Percentiles rank a stretch among this genome's conserved stretches.
Evolutionary conservation across 2,329 filamentous ascomycete genomes (phyloP).

Genomic region (Neurospora sp.): DNA sequence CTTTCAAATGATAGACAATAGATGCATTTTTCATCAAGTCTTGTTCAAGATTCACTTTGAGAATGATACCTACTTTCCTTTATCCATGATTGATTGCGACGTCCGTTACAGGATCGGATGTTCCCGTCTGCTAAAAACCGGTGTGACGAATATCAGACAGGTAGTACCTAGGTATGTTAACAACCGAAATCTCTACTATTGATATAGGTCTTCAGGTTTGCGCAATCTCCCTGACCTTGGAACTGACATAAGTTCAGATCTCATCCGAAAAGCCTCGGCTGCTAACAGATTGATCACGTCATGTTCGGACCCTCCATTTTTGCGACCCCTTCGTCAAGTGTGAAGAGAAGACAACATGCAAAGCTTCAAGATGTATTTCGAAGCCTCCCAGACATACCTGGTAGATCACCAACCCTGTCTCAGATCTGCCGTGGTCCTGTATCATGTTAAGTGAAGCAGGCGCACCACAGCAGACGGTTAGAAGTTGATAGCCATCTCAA

Average conservation of each 20-base stretch:
- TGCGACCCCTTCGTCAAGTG: background rate
- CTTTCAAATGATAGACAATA: no score
- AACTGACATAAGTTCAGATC: background rate
- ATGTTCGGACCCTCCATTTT: background rate
- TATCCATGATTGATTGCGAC: background rate
- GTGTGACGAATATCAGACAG: background rate
- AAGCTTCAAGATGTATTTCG: background rate
- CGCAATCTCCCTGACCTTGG: background rate
- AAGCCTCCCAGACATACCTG: background rate
- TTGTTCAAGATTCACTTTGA: background rate
- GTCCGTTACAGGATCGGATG: background rate
- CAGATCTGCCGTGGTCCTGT: background rate
- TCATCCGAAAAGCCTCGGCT: background rate
- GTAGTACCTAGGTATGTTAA: background rate
- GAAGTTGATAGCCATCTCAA: background rate
- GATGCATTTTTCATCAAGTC: background rate
- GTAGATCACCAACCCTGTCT: background rate
- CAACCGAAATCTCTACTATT: background rate
- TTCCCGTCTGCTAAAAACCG: background rate
- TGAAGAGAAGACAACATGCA: slow-evolving; percentile 6
- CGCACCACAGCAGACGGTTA: background rate
- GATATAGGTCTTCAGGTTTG: background rate
- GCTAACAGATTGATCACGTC: background rate
- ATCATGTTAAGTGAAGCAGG: background rate
- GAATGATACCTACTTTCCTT: no score